Evolutionary conservation across 805 yeast genomes (phyloP), one percentile per base, ranked within the genome.

Genomic region (Spathaspora girioi): DNA sequence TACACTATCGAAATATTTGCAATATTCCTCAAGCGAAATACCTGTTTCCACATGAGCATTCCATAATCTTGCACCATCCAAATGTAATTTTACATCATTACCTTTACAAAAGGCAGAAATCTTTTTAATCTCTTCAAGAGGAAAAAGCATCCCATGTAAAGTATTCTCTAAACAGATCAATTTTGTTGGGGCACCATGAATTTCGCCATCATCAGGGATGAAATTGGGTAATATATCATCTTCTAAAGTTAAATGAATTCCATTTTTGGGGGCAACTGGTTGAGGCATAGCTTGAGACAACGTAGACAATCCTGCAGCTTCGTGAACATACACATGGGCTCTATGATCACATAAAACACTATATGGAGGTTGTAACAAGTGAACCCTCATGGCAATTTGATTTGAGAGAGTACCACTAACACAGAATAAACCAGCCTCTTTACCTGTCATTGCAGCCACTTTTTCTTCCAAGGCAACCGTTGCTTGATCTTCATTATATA

Each of bases 11-110:
- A 91, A 91, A 54, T 83, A 72, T 55, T 78, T 75, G 58, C 96
- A 87, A 67, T 84, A 90, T 60, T 89, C 89, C 17, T 67, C 69
- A 54, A 91, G 69, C 15, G 89, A 70, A 38, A 87, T 75, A 23
- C 87, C 90, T 9, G 89, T 81, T 26, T 79, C 92, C 11, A 79
- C 87, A 41, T 83, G 75, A n/a, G 97, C 97, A 66, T 88, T 89
- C 92, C 96, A 91, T 47, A 92, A 70, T 60, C 98, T 80, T n/a
- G 97, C 98, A 55, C 97, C 98, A 66, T 92, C 98, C 60, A 91
- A 81, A 62, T 93, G 97, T 58, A 91, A 67, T 50, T 73, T 77
- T 50, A 89, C 69, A 50, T 74, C 76, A 58, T 84, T 76, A 27
- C 71, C 78, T 49, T 76, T 74, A 56, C 93, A 89, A 78, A 88